phyloP scores from a whole-genome alignment of 2,329 filamentous ascomycete species.

The Bipolaris victoriae region DNA sequence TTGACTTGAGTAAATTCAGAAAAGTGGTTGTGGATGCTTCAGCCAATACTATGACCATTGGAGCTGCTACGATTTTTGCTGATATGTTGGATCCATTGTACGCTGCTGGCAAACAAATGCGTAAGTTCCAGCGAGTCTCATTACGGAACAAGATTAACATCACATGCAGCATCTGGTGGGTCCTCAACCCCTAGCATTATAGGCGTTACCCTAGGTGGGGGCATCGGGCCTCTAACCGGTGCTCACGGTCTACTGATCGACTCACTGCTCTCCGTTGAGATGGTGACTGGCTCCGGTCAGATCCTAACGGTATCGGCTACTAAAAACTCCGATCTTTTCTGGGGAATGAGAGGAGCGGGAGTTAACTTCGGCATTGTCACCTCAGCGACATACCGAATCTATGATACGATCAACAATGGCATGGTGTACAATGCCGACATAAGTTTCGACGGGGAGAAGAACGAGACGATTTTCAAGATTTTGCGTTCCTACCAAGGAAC shows the following conservation, averaged over 20 bases:
- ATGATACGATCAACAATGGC: conserved; percentile 28
- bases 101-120: conserved; percentile 3
- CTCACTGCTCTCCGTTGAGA: conserved; percentile 12
- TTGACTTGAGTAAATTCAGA: conserved; percentile 1
- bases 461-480: conserved; percentile 3
- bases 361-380: conserved; percentile 45
- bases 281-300: conserved; percentile 39
- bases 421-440: conserved; percentile 15
- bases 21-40: neutral
- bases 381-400: conserved; percentile 8
- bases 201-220: conserved; percentile 62
- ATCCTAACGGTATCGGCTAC: conserved; percentile 36
- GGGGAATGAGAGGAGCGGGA: conserved; percentile 46
- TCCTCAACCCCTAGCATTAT: conserved; percentile 54
- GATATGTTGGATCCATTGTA: conserved; percentile 5
- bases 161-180: neutral
- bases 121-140: neutral
- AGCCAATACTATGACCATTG: conserved; percentile 2
- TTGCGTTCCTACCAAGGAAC: neutral
- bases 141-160: neutral
- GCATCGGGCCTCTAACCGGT: conserved; percentile 60
- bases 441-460: neutral
- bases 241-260: conserved; percentile 41
- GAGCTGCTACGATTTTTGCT: neutral
- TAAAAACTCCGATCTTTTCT: conserved; percentile 46